These are phyloP conservation scores for Medicago ruthenica DNA, from an alignment of 306 rosid species.

Conservation along the genomic window DNA sequence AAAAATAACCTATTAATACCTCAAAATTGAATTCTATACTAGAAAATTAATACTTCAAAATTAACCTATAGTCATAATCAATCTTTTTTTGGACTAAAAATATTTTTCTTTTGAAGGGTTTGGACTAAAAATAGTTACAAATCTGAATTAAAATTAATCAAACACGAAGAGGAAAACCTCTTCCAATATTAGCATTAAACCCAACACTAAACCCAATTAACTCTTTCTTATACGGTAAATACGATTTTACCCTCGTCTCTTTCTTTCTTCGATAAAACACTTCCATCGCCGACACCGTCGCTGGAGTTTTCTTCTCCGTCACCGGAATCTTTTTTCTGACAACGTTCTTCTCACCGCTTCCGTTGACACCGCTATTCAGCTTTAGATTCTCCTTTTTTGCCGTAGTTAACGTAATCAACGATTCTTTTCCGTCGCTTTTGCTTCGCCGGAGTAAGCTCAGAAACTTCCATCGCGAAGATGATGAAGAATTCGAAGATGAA, in stretches of 20 bases:
- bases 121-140: not conserved
- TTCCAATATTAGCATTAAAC: conserved; percentile 49
- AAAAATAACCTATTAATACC: too few relatives aligned
- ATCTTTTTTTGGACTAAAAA: too few relatives aligned
- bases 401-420: conserved; percentile 58
- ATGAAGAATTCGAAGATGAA: conserved; percentile 52
- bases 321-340: conserved; percentile 20
- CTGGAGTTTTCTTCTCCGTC: conserved; percentile 11
- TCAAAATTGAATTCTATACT: too few relatives aligned
- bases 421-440: conserved; percentile 72
- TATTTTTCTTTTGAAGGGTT: too few relatives aligned
- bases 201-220: conserved; percentile 66
- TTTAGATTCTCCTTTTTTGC: conserved; percentile 25
- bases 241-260: conserved; percentile 59
- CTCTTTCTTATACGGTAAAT: conserved; percentile 73
- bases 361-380: not conserved
- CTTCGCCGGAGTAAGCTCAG: conserved; percentile 69
- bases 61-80: too few relatives aligned
- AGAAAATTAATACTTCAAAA: too few relatives aligned
- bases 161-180: conserved; percentile 47
- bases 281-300: conserved; percentile 59
- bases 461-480: conserved; percentile 73
- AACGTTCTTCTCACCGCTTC: too few relatives aligned
- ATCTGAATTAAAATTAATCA: not conserved
- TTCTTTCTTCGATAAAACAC: conserved; percentile 59